Percentiles rank a stretch among this genome's conserved stretches.
These are phyloP conservation scores for Tuber melanosporum DNA, from an alignment of 495 filamentous ascomycete species.

Conservation along the genomic window DNA sequence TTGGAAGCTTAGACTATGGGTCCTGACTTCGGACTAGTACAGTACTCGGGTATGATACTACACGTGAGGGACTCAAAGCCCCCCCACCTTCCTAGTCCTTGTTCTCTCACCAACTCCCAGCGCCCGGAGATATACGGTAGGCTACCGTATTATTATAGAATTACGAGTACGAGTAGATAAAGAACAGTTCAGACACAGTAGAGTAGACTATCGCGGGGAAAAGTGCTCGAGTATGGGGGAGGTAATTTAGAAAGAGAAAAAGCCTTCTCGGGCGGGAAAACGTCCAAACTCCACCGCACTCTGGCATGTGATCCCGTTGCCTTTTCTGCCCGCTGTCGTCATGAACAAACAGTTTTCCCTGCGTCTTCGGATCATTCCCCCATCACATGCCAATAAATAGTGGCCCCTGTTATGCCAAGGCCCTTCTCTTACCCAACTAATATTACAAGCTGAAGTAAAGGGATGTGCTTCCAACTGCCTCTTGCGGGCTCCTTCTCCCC, in stretches of 20 bases:
- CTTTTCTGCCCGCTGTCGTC: neutral
- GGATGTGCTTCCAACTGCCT: neutral
- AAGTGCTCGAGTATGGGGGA: too few species aligned
- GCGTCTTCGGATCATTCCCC: neutral
- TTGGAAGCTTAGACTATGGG: neutral
- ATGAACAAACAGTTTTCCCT: neutral
- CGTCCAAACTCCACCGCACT: neutral
- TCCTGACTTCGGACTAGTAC: neutral
- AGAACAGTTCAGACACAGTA: too few species aligned
- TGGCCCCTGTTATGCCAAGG: neutral
- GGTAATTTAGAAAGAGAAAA: neutral
- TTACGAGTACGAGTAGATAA: too few species aligned
- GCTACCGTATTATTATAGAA: too few species aligned
- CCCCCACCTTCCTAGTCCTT: neutral
- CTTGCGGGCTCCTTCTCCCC: neutral
- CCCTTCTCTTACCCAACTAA: neutral
- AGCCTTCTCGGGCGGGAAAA: neutral
- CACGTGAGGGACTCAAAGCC: neutral
- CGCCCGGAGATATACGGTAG: too few species aligned
- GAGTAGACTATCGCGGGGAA: too few species aligned
- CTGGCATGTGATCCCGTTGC: neutral
- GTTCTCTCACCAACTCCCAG: neutral
- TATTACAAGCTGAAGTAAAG: neutral
- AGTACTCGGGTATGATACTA: neutral
- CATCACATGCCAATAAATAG: neutral